Conservation (phyloP, 1,284 basidiomycete genomes). For the Melampsora americana region DNA sequence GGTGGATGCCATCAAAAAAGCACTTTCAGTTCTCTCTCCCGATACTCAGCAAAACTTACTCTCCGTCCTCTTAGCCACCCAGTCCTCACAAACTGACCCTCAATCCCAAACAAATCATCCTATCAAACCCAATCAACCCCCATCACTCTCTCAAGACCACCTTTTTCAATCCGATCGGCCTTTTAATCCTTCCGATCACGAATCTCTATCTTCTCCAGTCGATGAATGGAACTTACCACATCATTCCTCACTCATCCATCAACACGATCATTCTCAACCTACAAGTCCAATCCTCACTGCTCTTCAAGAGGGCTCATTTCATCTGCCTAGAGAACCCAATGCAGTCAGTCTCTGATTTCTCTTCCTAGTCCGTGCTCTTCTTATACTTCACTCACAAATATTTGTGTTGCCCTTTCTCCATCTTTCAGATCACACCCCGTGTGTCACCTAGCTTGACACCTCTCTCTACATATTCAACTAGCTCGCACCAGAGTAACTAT, state of each 20-base stretch:
- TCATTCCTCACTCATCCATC: too few relatives aligned
- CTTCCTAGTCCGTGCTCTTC: background rate
- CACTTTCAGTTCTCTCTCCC: constrained; percentile 16
- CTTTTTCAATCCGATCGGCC: too few relatives aligned
- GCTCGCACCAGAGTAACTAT: constrained; percentile 40
- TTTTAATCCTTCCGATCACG: too few relatives aligned
- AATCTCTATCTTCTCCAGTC: too few relatives aligned
- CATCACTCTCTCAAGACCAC: too few relatives aligned
- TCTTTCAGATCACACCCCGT: constrained; percentile 16
- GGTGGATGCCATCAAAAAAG: constrained; percentile 18
- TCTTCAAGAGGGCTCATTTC: background rate
- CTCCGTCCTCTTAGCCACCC: background rate
- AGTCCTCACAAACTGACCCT: too few relatives aligned
- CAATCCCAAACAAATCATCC: too few relatives aligned
- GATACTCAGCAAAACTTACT: constrained; percentile 15
- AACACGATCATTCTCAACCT: background rate
- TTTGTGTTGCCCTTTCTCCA: background rate
- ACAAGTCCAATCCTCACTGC: background rate
- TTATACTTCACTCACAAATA: background rate
- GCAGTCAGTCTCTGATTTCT: background rate
- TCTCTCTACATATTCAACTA: constrained; percentile 35
- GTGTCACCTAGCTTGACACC: constrained; percentile 32
- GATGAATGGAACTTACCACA: too few relatives aligned
- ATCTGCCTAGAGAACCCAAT: background rate
- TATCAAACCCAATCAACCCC: too few relatives aligned